Evolutionary conservation across 306 rosid genomes (phyloP).

Genomic region (Purshia tridentata): DNA sequence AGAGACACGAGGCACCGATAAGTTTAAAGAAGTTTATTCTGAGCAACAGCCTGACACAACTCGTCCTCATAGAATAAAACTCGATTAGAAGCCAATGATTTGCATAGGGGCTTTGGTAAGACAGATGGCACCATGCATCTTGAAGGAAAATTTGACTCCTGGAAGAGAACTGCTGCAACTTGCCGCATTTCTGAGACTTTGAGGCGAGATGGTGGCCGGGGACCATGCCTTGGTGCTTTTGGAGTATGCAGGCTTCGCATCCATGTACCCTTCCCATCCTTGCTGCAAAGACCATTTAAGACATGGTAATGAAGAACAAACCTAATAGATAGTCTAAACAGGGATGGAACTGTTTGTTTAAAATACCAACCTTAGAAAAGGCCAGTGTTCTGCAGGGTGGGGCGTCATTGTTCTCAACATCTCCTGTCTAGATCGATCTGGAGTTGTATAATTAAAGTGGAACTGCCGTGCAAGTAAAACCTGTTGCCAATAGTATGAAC

Average conservation of each 20-base stretch:
- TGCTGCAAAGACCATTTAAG: slow-evolving; percentile 42
- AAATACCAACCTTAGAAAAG: slow-evolving; percentile 55
- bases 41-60: slow-evolving; percentile 93
- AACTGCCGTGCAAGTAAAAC: slow-evolving; percentile 78
- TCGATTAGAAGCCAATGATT: slow-evolving; percentile 83
- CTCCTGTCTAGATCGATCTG: slow-evolving; percentile 87
- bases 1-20: slow-evolving; percentile 24
- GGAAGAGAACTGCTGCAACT: slow-evolving; percentile 92
- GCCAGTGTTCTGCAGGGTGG: slow-evolving; percentile 77
- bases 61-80: slow-evolving; percentile 95
- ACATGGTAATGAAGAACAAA: neutral
- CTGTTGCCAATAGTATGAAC: slow-evolving; percentile 30
- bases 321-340: neutral
- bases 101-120: slow-evolving; percentile 73
- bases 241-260: slow-evolving; percentile 78
- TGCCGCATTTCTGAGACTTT: slow-evolving; percentile 82
- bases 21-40: slow-evolving; percentile 76
- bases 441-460: slow-evolving; percentile 87
- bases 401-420: slow-evolving; percentile 71
- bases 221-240: slow-evolving; percentile 92
- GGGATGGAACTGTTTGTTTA: neutral
- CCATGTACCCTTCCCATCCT: slow-evolving; percentile 55
- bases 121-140: slow-evolving; percentile 72
- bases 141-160: slow-evolving; percentile 67
- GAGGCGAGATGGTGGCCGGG: slow-evolving; percentile 88